These are phyloP conservation scores for Pyricularia sp. DNA, from an alignment of 2,329 filamentous ascomycete species.

Conservation along the genomic window DNA sequence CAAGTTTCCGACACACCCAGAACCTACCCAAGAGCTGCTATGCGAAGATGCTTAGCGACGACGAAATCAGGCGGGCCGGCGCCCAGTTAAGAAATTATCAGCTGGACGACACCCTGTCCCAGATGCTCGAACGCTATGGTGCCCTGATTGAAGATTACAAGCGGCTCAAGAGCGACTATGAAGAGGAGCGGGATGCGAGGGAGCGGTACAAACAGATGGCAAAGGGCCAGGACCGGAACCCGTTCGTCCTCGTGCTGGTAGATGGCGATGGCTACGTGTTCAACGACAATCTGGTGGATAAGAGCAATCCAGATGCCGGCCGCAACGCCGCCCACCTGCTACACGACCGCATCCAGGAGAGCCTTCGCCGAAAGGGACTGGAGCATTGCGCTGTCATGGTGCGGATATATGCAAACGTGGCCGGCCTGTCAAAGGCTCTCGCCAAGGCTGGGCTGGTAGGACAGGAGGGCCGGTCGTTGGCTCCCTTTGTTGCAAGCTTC, in stretches of 20 bases:
- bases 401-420: neutral
- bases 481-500: conserved; percentile 46
- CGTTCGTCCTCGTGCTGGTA: conserved; percentile 39
- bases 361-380: neutral
- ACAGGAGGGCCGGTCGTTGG: conserved; percentile 24
- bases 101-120: neutral
- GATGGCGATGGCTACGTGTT: neutral
- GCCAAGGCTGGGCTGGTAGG: neutral
- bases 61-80: neutral
- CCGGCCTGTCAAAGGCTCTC: neutral
- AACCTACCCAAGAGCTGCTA: neutral
- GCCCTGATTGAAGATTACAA: conserved; percentile 43
- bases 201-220: conserved; percentile 46
- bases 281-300: neutral
- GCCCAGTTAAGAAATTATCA: neutral
- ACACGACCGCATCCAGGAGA: neutral
- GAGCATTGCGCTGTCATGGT: neutral
- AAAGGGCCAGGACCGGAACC: conserved; percentile 38
- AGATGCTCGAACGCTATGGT: conserved; percentile 14
- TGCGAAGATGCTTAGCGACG: neutral
- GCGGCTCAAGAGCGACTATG: conserved; percentile 45
- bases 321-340: neutral
- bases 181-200: conserved; percentile 42
- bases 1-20: neutral
- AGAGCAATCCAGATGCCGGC: neutral